These are phyloP conservation scores for Hanseniaspora clermontiae DNA, from an alignment of 805 yeast genomes.

Conservation along the genomic window DNA sequence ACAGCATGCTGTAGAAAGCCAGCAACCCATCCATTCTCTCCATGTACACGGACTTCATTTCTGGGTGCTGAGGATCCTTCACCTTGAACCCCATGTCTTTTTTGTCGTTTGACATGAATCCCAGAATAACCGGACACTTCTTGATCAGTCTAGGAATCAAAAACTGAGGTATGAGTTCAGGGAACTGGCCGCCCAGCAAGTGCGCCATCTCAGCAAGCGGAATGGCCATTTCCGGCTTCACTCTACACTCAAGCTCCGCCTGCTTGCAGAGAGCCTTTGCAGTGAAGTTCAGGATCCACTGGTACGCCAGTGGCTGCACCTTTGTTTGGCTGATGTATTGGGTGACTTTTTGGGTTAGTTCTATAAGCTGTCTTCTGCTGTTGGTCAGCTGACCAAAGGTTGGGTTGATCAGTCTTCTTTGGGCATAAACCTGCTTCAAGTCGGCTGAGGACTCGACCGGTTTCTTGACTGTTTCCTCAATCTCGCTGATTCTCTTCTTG, in stretches of 20 bases:
- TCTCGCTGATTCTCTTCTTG: slow-evolving; percentile 40
- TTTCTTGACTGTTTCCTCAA: slow-evolving; percentile 47
- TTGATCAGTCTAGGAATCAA: slow-evolving; percentile 70
- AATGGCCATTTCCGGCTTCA: slow-evolving; percentile 59
- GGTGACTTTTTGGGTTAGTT: slow-evolving; percentile 40
- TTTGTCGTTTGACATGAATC: slow-evolving; percentile 67
- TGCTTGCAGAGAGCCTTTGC: slow-evolving; percentile 81
- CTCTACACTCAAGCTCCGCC: slow-evolving; percentile 84
- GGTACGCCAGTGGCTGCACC: slow-evolving; percentile 39
- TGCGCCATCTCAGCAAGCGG: slow-evolving; percentile 63
- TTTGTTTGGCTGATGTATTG: slow-evolving; percentile 39
- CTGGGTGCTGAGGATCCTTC: slow-evolving; percentile 28
- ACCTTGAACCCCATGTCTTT: slow-evolving; percentile 75
- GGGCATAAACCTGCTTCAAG: slow-evolving; percentile 39
- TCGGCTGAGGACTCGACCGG: slow-evolving; percentile 43
- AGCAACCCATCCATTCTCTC: slow-evolving; percentile 82
- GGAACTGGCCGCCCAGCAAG: slow-evolving; percentile 38
- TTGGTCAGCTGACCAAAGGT: slow-evolving; percentile 85
- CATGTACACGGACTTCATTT: slow-evolving; percentile 54
- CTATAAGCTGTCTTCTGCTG: slow-evolving; percentile 45
- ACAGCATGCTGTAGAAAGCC: slow-evolving; percentile 65
- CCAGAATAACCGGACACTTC: slow-evolving; percentile 81
- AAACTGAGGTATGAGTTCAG: slow-evolving; percentile 29
- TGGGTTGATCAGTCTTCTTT: slow-evolving; percentile 69
- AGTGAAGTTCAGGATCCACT: slow-evolving; percentile 68